phyloP scores from a whole-genome alignment of 495 filamentous ascomycete genomes.

The Aspergillus sclerotiicarbonarius region DNA sequence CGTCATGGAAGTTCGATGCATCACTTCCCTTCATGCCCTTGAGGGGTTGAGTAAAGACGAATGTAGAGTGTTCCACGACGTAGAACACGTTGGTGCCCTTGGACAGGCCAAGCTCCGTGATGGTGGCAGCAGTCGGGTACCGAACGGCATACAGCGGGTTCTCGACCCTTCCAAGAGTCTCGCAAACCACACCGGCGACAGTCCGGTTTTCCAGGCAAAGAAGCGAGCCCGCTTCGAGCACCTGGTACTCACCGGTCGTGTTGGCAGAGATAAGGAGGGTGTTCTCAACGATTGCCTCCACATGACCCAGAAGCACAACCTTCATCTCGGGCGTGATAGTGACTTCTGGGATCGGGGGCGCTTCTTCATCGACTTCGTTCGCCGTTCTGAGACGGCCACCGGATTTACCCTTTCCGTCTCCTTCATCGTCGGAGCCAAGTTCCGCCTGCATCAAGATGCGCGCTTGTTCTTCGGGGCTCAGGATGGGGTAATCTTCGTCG shows the following conservation, averaged over 20 bases:
- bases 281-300: conserved; percentile 73
- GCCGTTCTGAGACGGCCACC: conserved; percentile 59
- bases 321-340: conserved; percentile 70
- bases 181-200: conserved; percentile 74
- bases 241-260: conserved; percentile 75
- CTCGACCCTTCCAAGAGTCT: conserved; percentile 77
- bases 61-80: conserved; percentile 67
- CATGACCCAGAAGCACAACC: conserved; percentile 67
- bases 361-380: conserved; percentile 68
- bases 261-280: conserved; percentile 75
- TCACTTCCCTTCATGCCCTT: conserved; percentile 80
- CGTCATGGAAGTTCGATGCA: conserved; percentile 90
- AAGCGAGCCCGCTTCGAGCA: conserved; percentile 77
- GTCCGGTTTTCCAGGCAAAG: conserved; percentile 75
- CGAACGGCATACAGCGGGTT: conserved; percentile 78
- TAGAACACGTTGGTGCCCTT: conserved; percentile 73
- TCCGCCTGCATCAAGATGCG: conserved; percentile 76
- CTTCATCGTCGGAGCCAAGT: conserved; percentile 69
- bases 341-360: conserved; percentile 71
- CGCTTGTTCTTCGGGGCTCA: conserved; percentile 75
- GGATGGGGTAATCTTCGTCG: conserved; percentile 67
- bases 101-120: conserved; percentile 60
- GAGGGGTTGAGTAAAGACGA: conserved; percentile 79
- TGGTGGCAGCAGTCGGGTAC: conserved; percentile 64
- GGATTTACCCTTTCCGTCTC: conserved; percentile 48